Evolutionary conservation across 805 yeast genomes (phyloP), one percentile per base, ranked within the genome.

Genomic region (Cyberlindnera samutprakarnensis): DNA sequence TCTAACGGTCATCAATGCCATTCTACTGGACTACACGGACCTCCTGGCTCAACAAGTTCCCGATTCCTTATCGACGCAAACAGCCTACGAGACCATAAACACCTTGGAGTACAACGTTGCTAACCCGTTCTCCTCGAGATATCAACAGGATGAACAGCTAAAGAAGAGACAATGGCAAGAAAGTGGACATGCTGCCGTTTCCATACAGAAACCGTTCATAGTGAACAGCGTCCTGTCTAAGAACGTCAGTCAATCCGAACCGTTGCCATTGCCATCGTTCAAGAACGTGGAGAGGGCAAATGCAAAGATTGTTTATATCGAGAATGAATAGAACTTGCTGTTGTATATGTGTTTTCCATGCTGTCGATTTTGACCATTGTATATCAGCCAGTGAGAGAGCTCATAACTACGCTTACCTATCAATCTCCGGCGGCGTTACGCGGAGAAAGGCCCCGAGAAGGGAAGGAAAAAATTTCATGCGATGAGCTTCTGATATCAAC

Each of bases 251-350:
- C 25, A 25, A 14, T 12, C 14, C 7, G 24, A 26, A n/a, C 49
- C 54, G 1, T 58, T 65, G 6, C 43, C 54, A 2, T 36, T 75
- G 15, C 90, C 88, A 2, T 59, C 65, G 5, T 78, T 78, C 51
- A 71, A 66, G 40, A 75, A 76, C 46, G 74, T 78, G 7, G 88
- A 81, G 42, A 75, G 72, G 49, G 80, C 83, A 5, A 60, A 61
- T 33, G 57, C 61, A 14, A 59, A 70, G 10, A 58, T 71, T 1
- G 62, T 59, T 22, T 70, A 68, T 40, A 59, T 59, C 7, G 16
- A 36, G 15, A 36, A 44, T 14, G 37, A 36, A 25, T 33, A 23
- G 23, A 22, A n/a, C n/a, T n/a, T n/a, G n/a, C n/a, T n/a, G n/a
- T n/a, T n/a, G n/a, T n/a, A n/a, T n/a, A n/a, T n/a, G n/a, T n/a